Percentiles rank a stretch among this genome's conserved stretches.
Conservation (phyloP, 2,329 filamentous ascomycete species). For the Lasiodiplodia sp. region DNA sequence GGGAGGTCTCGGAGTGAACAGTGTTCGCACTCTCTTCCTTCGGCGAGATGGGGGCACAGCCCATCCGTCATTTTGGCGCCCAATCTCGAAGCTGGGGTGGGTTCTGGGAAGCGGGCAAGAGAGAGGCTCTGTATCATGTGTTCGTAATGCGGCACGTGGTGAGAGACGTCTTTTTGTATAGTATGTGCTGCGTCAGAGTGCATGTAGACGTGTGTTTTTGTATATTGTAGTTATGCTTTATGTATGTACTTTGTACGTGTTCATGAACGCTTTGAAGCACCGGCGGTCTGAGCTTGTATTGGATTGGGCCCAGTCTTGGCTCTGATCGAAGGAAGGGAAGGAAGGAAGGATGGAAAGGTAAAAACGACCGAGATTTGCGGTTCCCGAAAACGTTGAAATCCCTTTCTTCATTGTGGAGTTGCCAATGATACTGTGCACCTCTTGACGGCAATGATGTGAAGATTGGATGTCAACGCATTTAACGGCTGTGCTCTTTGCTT, state of each 20-base stretch:
- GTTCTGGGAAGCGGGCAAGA: neutral
- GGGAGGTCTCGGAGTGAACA: neutral
- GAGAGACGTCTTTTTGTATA: neutral
- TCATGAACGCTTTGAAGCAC: neutral
- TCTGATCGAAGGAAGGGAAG: neutral
- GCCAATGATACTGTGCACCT: neutral
- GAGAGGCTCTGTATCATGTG: neutral
- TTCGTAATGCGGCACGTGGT: neutral
- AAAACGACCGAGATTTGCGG: neutral
- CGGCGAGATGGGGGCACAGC: neutral
- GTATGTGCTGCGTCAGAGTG: neutral
- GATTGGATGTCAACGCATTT: neutral
- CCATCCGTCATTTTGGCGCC: neutral
- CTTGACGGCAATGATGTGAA: neutral
- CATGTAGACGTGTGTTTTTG: neutral
- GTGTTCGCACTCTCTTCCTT: neutral
- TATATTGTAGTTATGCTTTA: neutral
- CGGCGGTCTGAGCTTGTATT: slow-evolving; percentile 18
- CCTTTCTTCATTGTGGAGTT: neutral
- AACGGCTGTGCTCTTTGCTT: neutral
- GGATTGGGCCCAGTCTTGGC: neutral
- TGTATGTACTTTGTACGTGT: neutral
- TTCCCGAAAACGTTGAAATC: neutral
- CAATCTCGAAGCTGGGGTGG: neutral
- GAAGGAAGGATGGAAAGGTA: neutral